phyloP scores from a whole-genome alignment of 2,329 filamentous ascomycete species.

The Beauveria sp. region DNA sequence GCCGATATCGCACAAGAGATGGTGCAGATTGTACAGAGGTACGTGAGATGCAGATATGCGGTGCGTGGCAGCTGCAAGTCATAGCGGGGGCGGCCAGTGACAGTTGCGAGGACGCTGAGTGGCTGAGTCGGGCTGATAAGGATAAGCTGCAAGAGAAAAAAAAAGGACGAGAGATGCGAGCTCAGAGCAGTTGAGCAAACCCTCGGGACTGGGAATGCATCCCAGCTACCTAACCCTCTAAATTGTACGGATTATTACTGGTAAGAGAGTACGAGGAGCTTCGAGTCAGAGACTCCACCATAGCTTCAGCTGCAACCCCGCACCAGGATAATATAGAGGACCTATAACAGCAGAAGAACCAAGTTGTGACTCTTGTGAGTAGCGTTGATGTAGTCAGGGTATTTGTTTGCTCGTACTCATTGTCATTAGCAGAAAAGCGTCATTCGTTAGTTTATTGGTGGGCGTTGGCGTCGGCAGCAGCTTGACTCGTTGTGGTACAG shows the following conservation, averaged over 20 bases:
- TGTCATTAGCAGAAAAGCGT: not conserved
- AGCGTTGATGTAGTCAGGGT: too few species aligned
- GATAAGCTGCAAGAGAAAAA: conserved; percentile 1
- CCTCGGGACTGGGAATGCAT: too few species aligned
- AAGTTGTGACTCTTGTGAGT: not conserved
- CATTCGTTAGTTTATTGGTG: not conserved
- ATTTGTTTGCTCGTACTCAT: too few species aligned
- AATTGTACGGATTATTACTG: not conserved
- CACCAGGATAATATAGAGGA: not conserved
- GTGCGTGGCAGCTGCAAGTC: conserved; percentile 1
- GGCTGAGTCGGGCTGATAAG: conserved; percentile 1
- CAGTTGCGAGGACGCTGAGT: not conserved
- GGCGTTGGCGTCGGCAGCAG: not conserved
- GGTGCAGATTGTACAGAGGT: not conserved
- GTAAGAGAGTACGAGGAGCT: conserved; percentile 3
- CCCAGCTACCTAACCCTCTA: too few species aligned
- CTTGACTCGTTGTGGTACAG: conserved; percentile 3
- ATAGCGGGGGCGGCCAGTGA: not conserved
- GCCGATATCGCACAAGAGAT: not conserved
- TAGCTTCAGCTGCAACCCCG: conserved; percentile 9
- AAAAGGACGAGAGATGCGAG: not conserved
- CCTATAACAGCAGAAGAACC: not conserved
- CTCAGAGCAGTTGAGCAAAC: too few species aligned
- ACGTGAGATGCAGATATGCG: too few species aligned
- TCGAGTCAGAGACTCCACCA: conserved; percentile 10